Evolutionary conservation across 768 basidiomycete genomes (phyloP).

Genomic region (Rubroboletus pulcherrimus): DNA sequence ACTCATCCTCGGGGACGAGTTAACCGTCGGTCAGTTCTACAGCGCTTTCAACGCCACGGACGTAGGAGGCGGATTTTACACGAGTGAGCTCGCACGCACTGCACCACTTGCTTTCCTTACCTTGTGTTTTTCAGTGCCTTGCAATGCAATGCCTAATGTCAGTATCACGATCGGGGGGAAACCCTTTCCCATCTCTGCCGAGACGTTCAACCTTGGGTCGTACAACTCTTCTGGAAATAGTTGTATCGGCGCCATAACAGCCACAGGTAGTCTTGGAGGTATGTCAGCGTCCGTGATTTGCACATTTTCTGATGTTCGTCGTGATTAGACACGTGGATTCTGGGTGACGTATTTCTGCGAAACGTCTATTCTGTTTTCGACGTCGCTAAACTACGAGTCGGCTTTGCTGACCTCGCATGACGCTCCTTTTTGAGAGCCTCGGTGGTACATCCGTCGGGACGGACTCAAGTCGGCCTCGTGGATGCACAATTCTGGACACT

Average conservation of each 20-base stretch:
- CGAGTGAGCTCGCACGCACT: constrained; percentile 13
- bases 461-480: constrained; percentile 1
- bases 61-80: constrained; percentile 35
- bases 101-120: background rate
- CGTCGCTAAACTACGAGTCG: constrained; percentile 35
- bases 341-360: constrained; percentile 41
- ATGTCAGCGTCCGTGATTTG: background rate
- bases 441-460: background rate
- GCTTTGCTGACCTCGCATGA: constrained; percentile 36
- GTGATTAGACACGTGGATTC: constrained; percentile 29
- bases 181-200: constrained; percentile 28
- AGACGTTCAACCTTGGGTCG: constrained; percentile 36
- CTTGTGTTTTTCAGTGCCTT: constrained; percentile 18
- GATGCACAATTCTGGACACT: background rate
- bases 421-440: too few relatives aligned
- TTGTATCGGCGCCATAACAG: constrained; percentile 21
- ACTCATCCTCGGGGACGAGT: constrained; percentile 39
- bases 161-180: constrained; percentile 36
- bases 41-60: constrained; percentile 27
- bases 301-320: background rate
- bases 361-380: constrained; percentile 48
- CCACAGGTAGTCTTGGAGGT: constrained; percentile 19
- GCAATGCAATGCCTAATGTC: constrained; percentile 22
- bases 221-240: constrained; percentile 5
- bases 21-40: constrained; percentile 34